Evolutionary conservation across 441 rosid genomes (phyloP), one percentile per base, ranked within the genome.

Genomic region (Bocquillonia castaneifolia): DNA sequence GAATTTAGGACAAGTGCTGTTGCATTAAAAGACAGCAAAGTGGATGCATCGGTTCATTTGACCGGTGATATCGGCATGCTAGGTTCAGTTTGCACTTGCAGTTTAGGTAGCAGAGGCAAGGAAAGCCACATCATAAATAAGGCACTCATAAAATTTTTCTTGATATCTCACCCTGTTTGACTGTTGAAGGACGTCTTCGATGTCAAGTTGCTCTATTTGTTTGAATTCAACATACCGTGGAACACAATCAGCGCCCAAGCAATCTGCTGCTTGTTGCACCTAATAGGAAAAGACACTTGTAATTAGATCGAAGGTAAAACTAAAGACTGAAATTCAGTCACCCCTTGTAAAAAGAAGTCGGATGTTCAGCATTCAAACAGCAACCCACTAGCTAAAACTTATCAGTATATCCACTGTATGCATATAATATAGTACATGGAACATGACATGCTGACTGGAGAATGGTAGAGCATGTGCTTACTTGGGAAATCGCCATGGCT

Each of bases 251-350:
- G 88, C 95, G 67, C 90, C 96, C 81, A 92, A 87, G 80, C 86
- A 87, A 74, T 79, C 90, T n/a, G 96, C 98, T 68, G 93, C 92
- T 79, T 92, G 88, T 86, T 88, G 95, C 76, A 90, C 88, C 96
- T 92, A 72, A 66, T 59, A 0, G 26, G 44, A 58, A 45, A 54
- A 47, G 45, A 28, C 47, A 64, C 50, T 48, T 28, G 23, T 44
- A 67, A 44, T 28, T 56, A n/a, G 7, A 29, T 45, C 6, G 2
- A 29, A 40, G 7, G 10, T 12, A n/a, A n/a, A n/a, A n/a, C n/a
- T n/a, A n/a, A n/a, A n/a, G n/a, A n/a, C n/a, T n/a, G n/a, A n/a
- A n/a, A n/a, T n/a, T n/a, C n/a, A n/a, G n/a, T 32, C 18, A 10
- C 37, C 20, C 14, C 2, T 29, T 39, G 59, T 6, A 20, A 12